phyloP scores from a whole-genome alignment of 163 green algal species.

The Scenedesmus sp. region DNA sequence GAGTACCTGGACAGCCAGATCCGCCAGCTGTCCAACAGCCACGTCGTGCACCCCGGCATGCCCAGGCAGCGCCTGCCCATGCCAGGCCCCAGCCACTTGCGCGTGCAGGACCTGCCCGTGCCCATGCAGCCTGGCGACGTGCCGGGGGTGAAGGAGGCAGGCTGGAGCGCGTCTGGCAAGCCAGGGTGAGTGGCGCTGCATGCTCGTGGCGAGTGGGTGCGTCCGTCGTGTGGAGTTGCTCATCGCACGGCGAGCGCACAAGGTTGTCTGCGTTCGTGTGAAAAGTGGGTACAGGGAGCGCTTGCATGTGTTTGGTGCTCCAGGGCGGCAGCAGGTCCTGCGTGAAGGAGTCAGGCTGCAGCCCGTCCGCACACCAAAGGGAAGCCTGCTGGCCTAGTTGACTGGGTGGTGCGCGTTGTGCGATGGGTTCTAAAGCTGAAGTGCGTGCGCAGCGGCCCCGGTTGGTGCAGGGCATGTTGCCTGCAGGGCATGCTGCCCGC shows the following conservation, averaged over 20 bases:
- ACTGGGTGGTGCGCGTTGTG: too few species aligned
- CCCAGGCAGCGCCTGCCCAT: slow-evolving; percentile 9
- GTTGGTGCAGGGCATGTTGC: slow-evolving; percentile 10
- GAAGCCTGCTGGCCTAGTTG: too few species aligned
- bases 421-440: too few species aligned
- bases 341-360: slow-evolving; percentile 83
- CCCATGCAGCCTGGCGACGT: slow-evolving; percentile 26
- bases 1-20: slow-evolving; percentile 71
- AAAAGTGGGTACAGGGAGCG: too few species aligned
- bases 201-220: too few species aligned
- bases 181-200: slow-evolving; percentile 17
- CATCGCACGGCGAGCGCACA: too few species aligned
- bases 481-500: slow-evolving; percentile 32
- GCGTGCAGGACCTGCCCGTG: neutral
- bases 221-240: too few species aligned
- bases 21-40: slow-evolving; percentile 76
- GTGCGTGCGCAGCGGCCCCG: too few species aligned
- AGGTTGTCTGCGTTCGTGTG: too few species aligned
- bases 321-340: slow-evolving; percentile 58
- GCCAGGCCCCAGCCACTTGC: neutral
- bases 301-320: neutral
- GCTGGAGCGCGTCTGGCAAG: slow-evolving; percentile 62
- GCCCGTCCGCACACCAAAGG: slow-evolving; percentile 19
- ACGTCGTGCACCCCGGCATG: slow-evolving; percentile 79
- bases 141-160: slow-evolving; percentile 76